These are phyloP conservation scores for Hymenoscyphus fructigenus DNA, from an alignment of 2,329 filamentous ascomycete species.

Conservation along the genomic window DNA sequence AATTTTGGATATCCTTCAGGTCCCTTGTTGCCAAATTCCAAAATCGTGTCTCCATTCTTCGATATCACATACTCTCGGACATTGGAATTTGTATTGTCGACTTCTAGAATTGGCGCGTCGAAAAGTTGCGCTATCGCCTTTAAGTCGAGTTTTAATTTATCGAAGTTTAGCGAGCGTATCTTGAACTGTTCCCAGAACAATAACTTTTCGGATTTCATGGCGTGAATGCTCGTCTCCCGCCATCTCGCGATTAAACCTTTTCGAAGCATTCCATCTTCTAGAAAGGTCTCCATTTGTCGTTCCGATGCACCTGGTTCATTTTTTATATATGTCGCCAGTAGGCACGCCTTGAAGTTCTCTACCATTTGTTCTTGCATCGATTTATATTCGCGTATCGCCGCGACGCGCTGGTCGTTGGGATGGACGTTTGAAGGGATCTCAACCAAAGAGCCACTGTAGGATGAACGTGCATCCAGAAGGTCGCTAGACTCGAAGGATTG, in stretches of 20 bases:
- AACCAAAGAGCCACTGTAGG: slow-evolving; percentile 24
- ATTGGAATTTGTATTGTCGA: slow-evolving; percentile 40
- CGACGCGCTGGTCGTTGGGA: slow-evolving; percentile 37
- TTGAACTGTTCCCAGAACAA: slow-evolving; percentile 48
- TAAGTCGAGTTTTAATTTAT: slow-evolving; percentile 45
- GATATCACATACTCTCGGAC: slow-evolving; percentile 47
- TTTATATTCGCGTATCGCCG: slow-evolving; percentile 47
- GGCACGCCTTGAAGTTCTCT: slow-evolving; percentile 42
- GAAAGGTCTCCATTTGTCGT: slow-evolving; percentile 45
- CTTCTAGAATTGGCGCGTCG: slow-evolving; percentile 33
- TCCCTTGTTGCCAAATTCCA: slow-evolving; percentile 50
- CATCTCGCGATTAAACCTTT: slow-evolving; percentile 45
- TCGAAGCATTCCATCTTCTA: slow-evolving; percentile 44
- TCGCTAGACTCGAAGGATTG: slow-evolving; percentile 26
- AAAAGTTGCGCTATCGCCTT: slow-evolving; percentile 43
- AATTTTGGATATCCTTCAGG: slow-evolving; percentile 42
- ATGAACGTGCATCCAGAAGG: slow-evolving; percentile 28
- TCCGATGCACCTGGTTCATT: slow-evolving; percentile 46
- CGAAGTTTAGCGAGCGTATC: slow-evolving; percentile 49
- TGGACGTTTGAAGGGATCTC: slow-evolving; percentile 32
- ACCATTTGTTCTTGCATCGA: slow-evolving; percentile 43
- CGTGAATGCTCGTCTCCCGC: slow-evolving; percentile 40
- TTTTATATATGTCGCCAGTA: slow-evolving; percentile 46
- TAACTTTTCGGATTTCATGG: slow-evolving; percentile 42
- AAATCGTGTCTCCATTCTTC: slow-evolving; percentile 47